A percentile compares a stretch with the other conserved stretches of the same genome.
These are phyloP conservation scores for Rhizopogon sp. DNA, from an alignment of 768 basidiomycete species.

Conservation along the genomic window DNA sequence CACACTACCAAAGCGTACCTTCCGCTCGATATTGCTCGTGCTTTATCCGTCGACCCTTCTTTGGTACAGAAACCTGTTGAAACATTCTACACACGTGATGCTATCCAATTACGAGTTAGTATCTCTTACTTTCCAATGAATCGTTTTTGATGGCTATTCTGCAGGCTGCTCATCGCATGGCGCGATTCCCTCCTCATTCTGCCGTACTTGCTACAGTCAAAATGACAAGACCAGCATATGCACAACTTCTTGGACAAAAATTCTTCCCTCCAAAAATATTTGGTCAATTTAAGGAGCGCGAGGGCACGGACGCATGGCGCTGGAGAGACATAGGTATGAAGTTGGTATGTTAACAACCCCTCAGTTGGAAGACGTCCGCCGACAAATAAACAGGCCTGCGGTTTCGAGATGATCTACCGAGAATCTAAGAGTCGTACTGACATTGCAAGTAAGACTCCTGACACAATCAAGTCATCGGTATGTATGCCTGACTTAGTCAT, in stretches of 20 bases:
- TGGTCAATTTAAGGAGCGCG: conserved; percentile 61
- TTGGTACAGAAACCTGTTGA: conserved; percentile 86
- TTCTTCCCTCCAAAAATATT: conserved; percentile 92
- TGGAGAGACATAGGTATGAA: conserved; percentile 92
- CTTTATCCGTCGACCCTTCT: conserved; percentile 54
- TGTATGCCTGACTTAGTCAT: conserved; percentile 11
- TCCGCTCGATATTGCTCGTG: conserved; percentile 74
- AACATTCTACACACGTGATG: conserved; percentile 94
- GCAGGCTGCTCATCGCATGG: conserved; percentile 88
- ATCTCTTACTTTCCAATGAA: background rate
- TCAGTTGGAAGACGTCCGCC: background rate
- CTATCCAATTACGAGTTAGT: conserved; percentile 79
- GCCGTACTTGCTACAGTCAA: conserved; percentile 56
- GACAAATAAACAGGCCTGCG: conserved; percentile 59
- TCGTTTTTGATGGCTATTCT: conserved; percentile 1
- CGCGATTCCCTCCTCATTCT: conserved; percentile 77
- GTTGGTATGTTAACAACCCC: conserved; percentile 47
- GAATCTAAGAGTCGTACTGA: conserved; percentile 64
- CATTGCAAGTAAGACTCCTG: conserved; percentile 27
- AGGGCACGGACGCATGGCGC: conserved; percentile 64
- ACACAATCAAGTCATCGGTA: conserved; percentile 45
- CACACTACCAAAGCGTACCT: conserved; percentile 79
- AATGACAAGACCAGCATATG: conserved; percentile 90
- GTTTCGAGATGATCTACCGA: conserved; percentile 95
- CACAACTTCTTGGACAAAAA: conserved; percentile 86